Percentiles rank a stretch among this genome's conserved stretches.
phyloP scores from a whole-genome alignment of 2,329 filamentous ascomycete species.

The Phialophora macrospora region DNA sequence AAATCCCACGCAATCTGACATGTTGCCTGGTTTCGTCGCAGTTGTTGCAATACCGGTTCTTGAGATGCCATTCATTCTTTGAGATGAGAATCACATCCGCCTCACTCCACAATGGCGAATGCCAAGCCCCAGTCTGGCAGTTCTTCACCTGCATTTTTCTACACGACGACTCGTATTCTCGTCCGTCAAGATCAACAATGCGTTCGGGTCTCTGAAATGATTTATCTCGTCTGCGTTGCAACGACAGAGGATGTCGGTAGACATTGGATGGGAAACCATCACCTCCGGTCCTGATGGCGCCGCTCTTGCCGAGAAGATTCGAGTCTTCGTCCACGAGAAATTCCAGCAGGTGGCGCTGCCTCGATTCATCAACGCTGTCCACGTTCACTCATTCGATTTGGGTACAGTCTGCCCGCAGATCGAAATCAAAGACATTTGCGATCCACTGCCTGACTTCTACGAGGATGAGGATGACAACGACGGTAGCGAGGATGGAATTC shows the following conservation, averaged over 20 bases:
- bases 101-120: background rate
- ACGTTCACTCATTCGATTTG: slow-evolving; percentile 92
- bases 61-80: background rate
- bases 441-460: slow-evolving; percentile 95
- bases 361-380: slow-evolving; percentile 94
- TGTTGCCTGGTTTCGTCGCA: background rate
- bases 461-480: slow-evolving; percentile 71
- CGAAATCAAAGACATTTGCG: slow-evolving; percentile 94
- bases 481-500: slow-evolving; percentile 52
- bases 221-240: background rate
- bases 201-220: background rate
- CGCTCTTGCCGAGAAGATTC: slow-evolving; percentile 81
- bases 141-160: background rate
- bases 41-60: background rate
- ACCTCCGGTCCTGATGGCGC: slow-evolving; percentile 87
- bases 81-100: background rate
- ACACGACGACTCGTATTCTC: background rate
- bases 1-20: background rate
- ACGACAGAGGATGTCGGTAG: slow-evolving; percentile 81
- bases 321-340: slow-evolving; percentile 90
- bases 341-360: slow-evolving; percentile 92
- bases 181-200: background rate
- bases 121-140: background rate
- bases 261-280: slow-evolving; percentile 93
- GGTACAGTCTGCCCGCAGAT: slow-evolving; percentile 80